These are phyloP conservation scores for Byssothecium circinans DNA, from an alignment of 2,329 filamentous ascomycete species.

Conservation along the genomic window DNA sequence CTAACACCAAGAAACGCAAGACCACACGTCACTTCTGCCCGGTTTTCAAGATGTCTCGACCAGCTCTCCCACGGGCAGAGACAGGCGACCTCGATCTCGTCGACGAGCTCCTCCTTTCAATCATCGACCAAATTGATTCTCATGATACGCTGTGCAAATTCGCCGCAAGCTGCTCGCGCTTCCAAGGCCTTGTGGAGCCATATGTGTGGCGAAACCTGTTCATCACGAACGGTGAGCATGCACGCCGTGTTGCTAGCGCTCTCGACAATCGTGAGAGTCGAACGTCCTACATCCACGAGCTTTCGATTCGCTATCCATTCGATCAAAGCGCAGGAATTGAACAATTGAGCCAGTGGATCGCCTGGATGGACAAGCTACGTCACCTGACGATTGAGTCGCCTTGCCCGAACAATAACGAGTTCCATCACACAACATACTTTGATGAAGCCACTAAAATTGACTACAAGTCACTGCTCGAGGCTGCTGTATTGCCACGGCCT, in stretches of 20 bases:
- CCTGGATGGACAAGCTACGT: constrained; percentile 30
- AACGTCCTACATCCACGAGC: constrained; percentile 26
- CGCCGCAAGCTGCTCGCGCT: constrained; percentile 32
- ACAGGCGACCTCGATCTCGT: constrained; percentile 30
- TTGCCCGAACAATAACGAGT: constrained; percentile 41
- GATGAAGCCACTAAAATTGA: constrained; percentile 35
- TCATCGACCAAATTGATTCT: constrained; percentile 36
- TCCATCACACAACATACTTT: constrained; percentile 24
- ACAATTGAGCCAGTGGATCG: constrained; percentile 30
- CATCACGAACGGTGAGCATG: constrained; percentile 30
- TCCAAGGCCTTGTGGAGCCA: constrained; percentile 36
- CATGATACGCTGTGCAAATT: constrained; percentile 28
- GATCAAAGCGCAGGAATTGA: constrained; percentile 30
- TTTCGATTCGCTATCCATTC: constrained; percentile 34
- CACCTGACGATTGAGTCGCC: constrained; percentile 38
- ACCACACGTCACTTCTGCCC: constrained; percentile 26
- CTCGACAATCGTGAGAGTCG: constrained; percentile 28
- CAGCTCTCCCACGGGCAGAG: constrained; percentile 16
- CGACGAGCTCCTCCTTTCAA: constrained; percentile 39
- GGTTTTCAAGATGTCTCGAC: constrained; percentile 21
- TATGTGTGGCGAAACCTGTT: constrained; percentile 38
- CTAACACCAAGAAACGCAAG: constrained; percentile 30
- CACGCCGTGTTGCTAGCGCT: constrained; percentile 23
- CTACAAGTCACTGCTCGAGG: constrained; percentile 33
- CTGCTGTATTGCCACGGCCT: constrained; percentile 22